Conservation (phyloP, 2,329 filamentous ascomycete genomes). For the Diaporthe vaccinii region DNA sequence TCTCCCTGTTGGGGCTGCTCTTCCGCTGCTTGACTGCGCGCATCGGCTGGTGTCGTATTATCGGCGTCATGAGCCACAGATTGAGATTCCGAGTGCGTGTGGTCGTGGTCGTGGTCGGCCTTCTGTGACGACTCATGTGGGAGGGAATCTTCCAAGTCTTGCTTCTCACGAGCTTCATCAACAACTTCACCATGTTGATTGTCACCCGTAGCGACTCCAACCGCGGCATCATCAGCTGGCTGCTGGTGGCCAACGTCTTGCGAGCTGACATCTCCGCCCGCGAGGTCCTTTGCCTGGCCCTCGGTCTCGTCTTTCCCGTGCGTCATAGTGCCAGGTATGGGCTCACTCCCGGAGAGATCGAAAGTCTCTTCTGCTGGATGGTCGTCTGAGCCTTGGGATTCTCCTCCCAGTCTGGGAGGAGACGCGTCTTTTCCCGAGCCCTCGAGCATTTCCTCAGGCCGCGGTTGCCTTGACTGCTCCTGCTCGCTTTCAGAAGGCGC, state of each 20-base stretch:
- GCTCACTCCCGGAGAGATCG: conserved; percentile 37
- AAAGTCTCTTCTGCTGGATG: conserved; percentile 34
- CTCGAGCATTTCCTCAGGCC: conserved; percentile 16
- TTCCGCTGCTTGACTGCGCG: neutral
- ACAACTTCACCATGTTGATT: neutral
- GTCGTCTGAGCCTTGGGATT: conserved; percentile 14
- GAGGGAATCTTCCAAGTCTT: neutral
- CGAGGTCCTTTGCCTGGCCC: neutral
- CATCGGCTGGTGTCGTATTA: neutral
- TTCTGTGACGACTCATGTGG: neutral
- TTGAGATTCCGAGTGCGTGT: neutral
- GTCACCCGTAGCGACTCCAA: neutral
- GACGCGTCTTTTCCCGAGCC: conserved; percentile 26
- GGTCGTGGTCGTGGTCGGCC: neutral
- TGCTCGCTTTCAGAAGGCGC: neutral
- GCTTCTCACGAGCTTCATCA: neutral
- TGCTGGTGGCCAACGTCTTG: neutral
- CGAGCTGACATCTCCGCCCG: neutral
- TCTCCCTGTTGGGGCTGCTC: neutral
- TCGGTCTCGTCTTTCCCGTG: conserved; percentile 36
- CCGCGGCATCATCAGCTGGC: neutral
- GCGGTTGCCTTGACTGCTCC: neutral
- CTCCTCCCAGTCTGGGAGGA: conserved; percentile 23
- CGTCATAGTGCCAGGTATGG: conserved; percentile 42
- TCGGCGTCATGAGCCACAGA: neutral